phyloP scores from a whole-genome alignment of 2,329 filamentous ascomycete species.

The Alternaria infectoria region DNA sequence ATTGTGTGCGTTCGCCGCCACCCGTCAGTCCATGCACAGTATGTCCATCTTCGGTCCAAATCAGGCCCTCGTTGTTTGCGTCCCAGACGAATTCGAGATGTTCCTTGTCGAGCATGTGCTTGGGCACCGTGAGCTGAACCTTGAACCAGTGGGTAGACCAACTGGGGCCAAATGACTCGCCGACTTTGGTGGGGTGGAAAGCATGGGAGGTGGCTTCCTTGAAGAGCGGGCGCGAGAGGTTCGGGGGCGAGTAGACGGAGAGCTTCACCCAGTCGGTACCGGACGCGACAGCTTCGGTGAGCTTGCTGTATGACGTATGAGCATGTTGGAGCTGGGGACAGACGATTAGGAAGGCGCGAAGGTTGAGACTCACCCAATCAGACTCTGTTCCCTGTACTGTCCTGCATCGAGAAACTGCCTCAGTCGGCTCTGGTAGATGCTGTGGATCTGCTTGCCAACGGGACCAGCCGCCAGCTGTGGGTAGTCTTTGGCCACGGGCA shows the following conservation, averaged over 20 bases:
- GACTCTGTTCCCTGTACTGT: constrained; percentile 73
- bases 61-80: constrained; percentile 88
- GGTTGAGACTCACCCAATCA: constrained; percentile 66
- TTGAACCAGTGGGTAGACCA: constrained; percentile 99
- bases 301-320: constrained; percentile 61
- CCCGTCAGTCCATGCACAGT: constrained; percentile 92
- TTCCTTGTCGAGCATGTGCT: constrained; percentile 74
- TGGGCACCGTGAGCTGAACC: constrained; percentile 77
- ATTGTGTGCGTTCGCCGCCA: constrained; percentile 85
- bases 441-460: constrained; percentile 66
- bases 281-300: constrained; percentile 70
- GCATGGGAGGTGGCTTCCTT: constrained; percentile 78
- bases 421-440: constrained; percentile 85
- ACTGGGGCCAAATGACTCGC: constrained; percentile 85
- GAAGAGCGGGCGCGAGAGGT: constrained; percentile 81
- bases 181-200: constrained; percentile 76
- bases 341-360: not conserved
- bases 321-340: not conserved
- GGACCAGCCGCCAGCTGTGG: constrained; percentile 45
- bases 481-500: constrained; percentile 32
- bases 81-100: constrained; percentile 97
- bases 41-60: constrained; percentile 90
- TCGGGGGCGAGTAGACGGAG: constrained; percentile 82
- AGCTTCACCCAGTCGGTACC: constrained; percentile 82
- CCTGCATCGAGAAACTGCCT: constrained; percentile 78